Percentiles rank a stretch among this genome's conserved stretches.
Conservation (phyloP, 345 rosid genomes). For the Eucalyptus victrix region DNA sequence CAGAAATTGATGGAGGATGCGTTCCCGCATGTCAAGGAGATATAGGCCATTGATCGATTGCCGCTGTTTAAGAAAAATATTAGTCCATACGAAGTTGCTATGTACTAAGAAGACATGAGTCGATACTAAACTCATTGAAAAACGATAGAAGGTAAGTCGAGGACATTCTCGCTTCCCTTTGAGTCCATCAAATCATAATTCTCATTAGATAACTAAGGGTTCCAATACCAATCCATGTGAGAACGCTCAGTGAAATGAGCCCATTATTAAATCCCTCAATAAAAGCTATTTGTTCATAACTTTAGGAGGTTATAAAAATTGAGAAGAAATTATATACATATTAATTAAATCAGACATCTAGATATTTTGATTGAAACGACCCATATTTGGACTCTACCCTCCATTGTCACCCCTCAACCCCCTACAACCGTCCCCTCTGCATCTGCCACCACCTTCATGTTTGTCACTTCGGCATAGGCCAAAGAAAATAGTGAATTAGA, state of each 20-base stretch:
- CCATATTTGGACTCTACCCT: neutral
- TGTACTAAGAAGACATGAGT: neutral
- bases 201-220: neutral
- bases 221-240: neutral
- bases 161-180: neutral
- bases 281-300: neutral
- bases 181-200: neutral
- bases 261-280: neutral
- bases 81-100: neutral
- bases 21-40: neutral
- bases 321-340: neutral
- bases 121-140: neutral
- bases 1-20: neutral
- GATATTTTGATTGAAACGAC: neutral
- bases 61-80: neutral
- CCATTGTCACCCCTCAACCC: neutral
- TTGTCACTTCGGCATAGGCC: fast-evolving
- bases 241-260: neutral
- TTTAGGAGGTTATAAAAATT: neutral
- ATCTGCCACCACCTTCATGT: neutral
- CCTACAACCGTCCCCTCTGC: neutral
- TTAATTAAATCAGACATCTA: neutral
- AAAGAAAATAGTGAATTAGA: neutral
- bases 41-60: neutral
- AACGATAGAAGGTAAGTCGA: neutral